Evolutionary conservation across 805 yeast genomes (phyloP).

Genomic region (Candida parachauliodes): DNA sequence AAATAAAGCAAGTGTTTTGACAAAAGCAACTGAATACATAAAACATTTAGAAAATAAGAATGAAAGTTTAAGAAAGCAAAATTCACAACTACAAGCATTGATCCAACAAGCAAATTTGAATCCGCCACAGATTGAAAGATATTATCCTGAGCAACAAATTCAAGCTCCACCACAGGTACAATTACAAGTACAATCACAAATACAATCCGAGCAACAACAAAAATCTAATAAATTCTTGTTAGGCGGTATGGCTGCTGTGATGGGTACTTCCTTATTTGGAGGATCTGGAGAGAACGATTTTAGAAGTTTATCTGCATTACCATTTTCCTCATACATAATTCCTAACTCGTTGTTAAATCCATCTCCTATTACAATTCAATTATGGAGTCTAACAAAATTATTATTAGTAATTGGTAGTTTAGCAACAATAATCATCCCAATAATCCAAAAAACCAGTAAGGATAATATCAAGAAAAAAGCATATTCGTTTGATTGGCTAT

Average conservation of each 20-base stretch:
- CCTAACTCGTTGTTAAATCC: slow-evolving; percentile 18
- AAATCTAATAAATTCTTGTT: slow-evolving; percentile 46
- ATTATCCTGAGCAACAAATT: slow-evolving; percentile 13
- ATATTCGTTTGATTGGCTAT: slow-evolving; percentile 19
- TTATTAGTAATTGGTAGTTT: slow-evolving; percentile 20
- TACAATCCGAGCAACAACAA: slow-evolving; percentile 8
- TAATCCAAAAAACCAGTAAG: background rate
- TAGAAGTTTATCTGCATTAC: slow-evolving; percentile 47
- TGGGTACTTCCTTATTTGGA: slow-evolving; percentile 58
- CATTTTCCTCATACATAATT: slow-evolving; percentile 22
- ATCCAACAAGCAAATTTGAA: slow-evolving; percentile 29
- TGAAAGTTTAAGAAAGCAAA: slow-evolving; percentile 45
- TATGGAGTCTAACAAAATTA: slow-evolving; percentile 21
- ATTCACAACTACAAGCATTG: slow-evolving; percentile 36
- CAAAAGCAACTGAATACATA: slow-evolving; percentile 76
- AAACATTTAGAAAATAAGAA: slow-evolving; percentile 67
- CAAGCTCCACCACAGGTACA: slow-evolving; percentile 3
- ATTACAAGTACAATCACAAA: slow-evolving; percentile 7
- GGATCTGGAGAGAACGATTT: slow-evolving; percentile 42
- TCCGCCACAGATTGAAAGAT: slow-evolving; percentile 12
- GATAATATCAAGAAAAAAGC: background rate
- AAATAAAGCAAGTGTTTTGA: slow-evolving; percentile 71
- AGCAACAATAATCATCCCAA: slow-evolving; percentile 11
- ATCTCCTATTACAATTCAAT: slow-evolving; percentile 20
- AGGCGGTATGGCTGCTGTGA: slow-evolving; percentile 63